phyloP scores from a whole-genome alignment of 2,329 filamentous ascomycete species.

The Talaromyces sp. region DNA sequence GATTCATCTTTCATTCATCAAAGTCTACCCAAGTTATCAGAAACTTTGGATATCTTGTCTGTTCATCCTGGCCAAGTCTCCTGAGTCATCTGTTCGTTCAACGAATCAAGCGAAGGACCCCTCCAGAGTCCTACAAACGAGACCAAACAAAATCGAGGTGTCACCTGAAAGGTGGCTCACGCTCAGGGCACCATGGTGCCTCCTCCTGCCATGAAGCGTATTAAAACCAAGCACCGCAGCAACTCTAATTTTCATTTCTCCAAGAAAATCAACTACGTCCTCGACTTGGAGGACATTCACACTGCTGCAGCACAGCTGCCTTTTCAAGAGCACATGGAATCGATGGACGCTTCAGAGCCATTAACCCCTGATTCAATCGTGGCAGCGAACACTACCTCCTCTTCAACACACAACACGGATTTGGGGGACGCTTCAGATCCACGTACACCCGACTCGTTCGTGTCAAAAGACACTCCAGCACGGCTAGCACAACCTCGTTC shows the following conservation, averaged over 20 bases:
- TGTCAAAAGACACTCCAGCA: too few relatives aligned
- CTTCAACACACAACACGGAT: too few relatives aligned
- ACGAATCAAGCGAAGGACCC: neutral
- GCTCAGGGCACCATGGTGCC: neutral
- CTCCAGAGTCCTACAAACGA: too few relatives aligned
- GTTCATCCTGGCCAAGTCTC: neutral
- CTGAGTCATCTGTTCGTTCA: neutral
- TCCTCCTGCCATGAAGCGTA: neutral
- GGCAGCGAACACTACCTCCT: too few relatives aligned
- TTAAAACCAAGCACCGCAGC: neutral
- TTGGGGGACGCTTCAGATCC: too few relatives aligned
- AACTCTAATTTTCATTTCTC: neutral
- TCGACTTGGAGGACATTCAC: neutral
- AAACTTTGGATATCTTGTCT: neutral
- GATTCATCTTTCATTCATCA: too few relatives aligned
- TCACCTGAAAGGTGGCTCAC: neutral
- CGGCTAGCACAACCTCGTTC: too few relatives aligned
- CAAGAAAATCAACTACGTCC: neutral
- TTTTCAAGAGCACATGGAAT: neutral
- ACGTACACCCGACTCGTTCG: too few relatives aligned
- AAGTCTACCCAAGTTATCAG: too few relatives aligned
- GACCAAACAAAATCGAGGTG: neutral
- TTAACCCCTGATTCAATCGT: neutral
- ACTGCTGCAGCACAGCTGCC: neutral
- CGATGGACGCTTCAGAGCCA: neutral